These are phyloP conservation scores for Furcasterigmium furcatum DNA, from an alignment of 2,329 filamentous ascomycete species.

Conservation along the genomic window DNA sequence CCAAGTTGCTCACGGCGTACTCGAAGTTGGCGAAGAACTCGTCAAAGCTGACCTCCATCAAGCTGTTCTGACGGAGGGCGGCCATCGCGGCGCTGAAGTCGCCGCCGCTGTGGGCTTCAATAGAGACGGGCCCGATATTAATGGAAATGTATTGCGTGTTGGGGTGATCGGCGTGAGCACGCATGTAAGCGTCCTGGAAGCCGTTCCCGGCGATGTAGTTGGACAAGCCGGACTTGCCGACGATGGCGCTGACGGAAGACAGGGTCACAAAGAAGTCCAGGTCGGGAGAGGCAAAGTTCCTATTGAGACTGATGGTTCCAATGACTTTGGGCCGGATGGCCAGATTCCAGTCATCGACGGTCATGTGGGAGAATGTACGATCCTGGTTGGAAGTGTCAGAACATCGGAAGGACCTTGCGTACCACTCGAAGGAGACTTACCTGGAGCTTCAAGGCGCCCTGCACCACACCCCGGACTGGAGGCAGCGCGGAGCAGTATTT, in stretches of 20 bases:
- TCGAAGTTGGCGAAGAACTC: neutral
- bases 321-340: constrained; percentile 33
- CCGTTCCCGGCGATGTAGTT: constrained; percentile 38
- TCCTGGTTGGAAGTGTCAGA: too few relatives aligned
- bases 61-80: neutral
- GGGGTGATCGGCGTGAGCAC: constrained; percentile 25
- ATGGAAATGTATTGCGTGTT: constrained; percentile 20
- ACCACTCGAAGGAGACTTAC: constrained; percentile 18
- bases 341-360: constrained; percentile 27
- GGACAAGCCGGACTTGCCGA: constrained; percentile 30
- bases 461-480: constrained; percentile 33
- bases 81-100: neutral
- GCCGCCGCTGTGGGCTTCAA: constrained; percentile 25
- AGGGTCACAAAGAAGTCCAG: constrained; percentile 34
- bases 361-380: constrained; percentile 23
- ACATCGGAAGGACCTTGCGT: too few relatives aligned
- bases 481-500: constrained; percentile 6
- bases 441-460: constrained; percentile 33
- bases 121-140: constrained; percentile 30
- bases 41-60: neutral
- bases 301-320: constrained; percentile 40
- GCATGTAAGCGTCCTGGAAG: constrained; percentile 35
- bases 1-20: constrained; percentile 2
- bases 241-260: constrained; percentile 27
- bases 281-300: constrained; percentile 5